Evolutionary conservation across 176 grass and related monocot species (phyloP).

Genomic region (Zizania latifolia): DNA sequence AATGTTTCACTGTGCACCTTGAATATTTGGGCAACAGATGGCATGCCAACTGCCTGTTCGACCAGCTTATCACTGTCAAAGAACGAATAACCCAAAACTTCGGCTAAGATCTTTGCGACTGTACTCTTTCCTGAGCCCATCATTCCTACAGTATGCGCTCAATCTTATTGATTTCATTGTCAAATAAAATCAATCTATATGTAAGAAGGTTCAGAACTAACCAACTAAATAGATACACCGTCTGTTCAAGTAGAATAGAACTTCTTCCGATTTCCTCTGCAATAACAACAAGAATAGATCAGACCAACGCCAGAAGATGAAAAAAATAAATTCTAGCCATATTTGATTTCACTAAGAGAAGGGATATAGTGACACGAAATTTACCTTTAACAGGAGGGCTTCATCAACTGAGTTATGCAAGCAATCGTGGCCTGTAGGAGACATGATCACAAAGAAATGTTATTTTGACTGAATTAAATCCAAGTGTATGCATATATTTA

Average conservation of each 20-base stretch:
- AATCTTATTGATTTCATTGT: slow-evolving; percentile 5
- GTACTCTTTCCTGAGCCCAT: slow-evolving; percentile 96
- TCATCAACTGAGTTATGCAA: slow-evolving; percentile 60
- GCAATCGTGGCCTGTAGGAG: slow-evolving; percentile 39
- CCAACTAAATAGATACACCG: slow-evolving; percentile 85
- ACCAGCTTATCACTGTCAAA: slow-evolving; percentile 95
- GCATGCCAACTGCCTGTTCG: slow-evolving; percentile 74
- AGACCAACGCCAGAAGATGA: slow-evolving; percentile 3
- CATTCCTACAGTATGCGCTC: slow-evolving; percentile 53
- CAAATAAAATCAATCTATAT: not conserved
- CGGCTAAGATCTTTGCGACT: slow-evolving; percentile 75
- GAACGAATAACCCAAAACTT: slow-evolving; percentile 83
- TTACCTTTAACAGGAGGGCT: slow-evolving; percentile 64
- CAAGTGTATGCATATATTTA: not conserved
- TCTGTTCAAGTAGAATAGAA: slow-evolving; percentile 57
- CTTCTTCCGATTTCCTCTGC: slow-evolving; percentile 75
- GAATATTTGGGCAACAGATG: slow-evolving; percentile 88
- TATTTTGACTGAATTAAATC: not conserved
- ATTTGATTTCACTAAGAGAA: not conserved
- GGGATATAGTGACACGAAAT: not conserved
- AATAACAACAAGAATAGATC: slow-evolving; percentile 24
- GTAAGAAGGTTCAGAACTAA: slow-evolving; percentile 34
- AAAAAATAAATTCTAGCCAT: not conserved
- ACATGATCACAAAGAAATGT: slow-evolving; percentile 21
- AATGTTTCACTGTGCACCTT: slow-evolving; percentile 73